phyloP scores from a whole-genome alignment of 2,329 filamentous ascomycete species.

The Colletotrichum sp. region DNA sequence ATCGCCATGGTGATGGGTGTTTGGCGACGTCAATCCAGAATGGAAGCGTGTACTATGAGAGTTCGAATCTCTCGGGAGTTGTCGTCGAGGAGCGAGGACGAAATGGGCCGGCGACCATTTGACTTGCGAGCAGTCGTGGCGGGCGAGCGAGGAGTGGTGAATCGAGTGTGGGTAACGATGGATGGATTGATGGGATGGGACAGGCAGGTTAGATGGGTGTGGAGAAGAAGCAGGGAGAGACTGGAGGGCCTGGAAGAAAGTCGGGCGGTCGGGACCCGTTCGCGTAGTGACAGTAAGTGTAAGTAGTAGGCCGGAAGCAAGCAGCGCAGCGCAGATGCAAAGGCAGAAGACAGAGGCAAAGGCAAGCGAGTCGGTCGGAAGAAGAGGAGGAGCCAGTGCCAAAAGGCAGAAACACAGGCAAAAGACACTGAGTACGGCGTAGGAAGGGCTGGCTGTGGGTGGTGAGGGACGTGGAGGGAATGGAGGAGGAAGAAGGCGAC shows the following conservation, averaged over 20 bases:
- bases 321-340: neutral
- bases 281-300: neutral
- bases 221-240: constrained; percentile 21
- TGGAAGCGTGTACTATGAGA: constrained; percentile 5
- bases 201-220: constrained; percentile 12
- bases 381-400: constrained; percentile 25
- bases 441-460: neutral
- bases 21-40: constrained; percentile 55
- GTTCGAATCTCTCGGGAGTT: neutral
- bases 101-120: constrained; percentile 24
- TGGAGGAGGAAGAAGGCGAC: neutral
- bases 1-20: constrained; percentile 62
- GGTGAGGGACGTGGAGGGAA: neutral
- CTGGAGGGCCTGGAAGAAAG: neutral
- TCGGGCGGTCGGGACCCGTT: constrained; percentile 13
- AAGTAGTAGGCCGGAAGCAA: neutral
- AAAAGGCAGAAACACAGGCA: neutral
- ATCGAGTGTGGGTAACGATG: constrained; percentile 24
- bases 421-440: neutral
- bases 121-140: constrained; percentile 6
- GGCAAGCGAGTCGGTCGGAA: constrained; percentile 3
- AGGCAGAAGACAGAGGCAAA: neutral
- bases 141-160: constrained; percentile 17
- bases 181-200: constrained; percentile 12
- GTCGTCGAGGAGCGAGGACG: constrained; percentile 19